Evolutionary conservation across 2,329 filamentous ascomycete genomes (phyloP).

Genomic region (Xylariaceae sp.): DNA sequence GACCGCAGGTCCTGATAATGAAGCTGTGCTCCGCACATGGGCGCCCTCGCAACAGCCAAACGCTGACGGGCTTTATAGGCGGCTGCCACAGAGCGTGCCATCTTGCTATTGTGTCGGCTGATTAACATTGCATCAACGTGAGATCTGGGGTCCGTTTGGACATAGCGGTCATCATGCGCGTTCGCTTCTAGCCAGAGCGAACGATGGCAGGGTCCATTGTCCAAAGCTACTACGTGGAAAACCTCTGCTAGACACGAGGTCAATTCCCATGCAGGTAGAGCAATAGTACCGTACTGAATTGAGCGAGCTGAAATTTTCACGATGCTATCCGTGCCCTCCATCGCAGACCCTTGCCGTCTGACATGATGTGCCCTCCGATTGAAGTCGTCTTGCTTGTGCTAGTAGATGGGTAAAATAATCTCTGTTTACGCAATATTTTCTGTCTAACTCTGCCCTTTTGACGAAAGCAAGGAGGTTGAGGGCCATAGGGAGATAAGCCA

Average conservation of each 20-base stretch:
- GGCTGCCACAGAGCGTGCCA: constrained; percentile 14
- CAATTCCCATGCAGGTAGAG: constrained; percentile 2
- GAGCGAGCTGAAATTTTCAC: background rate
- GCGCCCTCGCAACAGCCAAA: constrained; percentile 17
- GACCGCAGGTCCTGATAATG: constrained; percentile 37
- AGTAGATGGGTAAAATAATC: constrained; percentile 16
- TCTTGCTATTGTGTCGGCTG: constrained; percentile 22
- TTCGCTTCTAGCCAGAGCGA: background rate
- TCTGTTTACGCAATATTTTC: constrained; percentile 9
- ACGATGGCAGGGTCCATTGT: background rate
- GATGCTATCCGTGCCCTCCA: background rate
- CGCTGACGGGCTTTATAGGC: constrained; percentile 18
- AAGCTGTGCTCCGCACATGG: constrained; percentile 24
- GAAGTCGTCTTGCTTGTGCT: constrained; percentile 9
- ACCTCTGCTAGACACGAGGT: constrained; percentile 4
- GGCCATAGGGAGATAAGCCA: background rate
- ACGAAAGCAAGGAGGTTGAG: background rate
- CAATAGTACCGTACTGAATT: background rate
- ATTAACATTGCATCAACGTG: constrained; percentile 22
- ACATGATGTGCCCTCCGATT: constrained; percentile 10
- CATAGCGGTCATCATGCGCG: background rate
- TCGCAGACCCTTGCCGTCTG: background rate
- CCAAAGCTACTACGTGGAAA: background rate
- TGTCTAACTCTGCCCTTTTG: constrained; percentile 3
- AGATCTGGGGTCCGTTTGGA: constrained; percentile 9